phyloP scores from a whole-genome alignment of 371 early-diverging fungal species.

The Mortierella sp. region DNA sequence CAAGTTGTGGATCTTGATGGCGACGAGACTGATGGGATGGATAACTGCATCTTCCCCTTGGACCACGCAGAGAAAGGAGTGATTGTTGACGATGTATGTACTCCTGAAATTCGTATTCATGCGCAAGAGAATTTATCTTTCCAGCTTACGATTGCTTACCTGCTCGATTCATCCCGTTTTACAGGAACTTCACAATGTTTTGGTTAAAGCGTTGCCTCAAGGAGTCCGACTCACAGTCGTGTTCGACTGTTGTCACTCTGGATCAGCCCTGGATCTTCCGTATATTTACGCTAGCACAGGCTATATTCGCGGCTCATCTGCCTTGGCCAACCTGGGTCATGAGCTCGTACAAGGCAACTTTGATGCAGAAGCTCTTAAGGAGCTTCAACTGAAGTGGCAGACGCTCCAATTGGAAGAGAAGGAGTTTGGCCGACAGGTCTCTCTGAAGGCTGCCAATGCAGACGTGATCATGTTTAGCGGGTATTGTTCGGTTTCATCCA shows the following conservation, averaged over 20 bases:
- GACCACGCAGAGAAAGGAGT: slow-evolving; percentile 77
- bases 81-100: slow-evolving; percentile 78
- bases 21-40: slow-evolving; percentile 78
- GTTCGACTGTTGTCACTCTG: slow-evolving; percentile 90
- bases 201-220: slow-evolving; percentile 79
- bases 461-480: slow-evolving; percentile 92
- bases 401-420: slow-evolving; percentile 35
- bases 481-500: slow-evolving; percentile 31
- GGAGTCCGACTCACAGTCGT: slow-evolving; percentile 88
- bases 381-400: slow-evolving; percentile 28
- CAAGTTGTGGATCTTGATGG: slow-evolving; percentile 64
- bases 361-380: slow-evolving; percentile 37
- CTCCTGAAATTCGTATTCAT: neutral
- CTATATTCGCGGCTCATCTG: slow-evolving; percentile 56
- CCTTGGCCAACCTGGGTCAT: slow-evolving; percentile 57
- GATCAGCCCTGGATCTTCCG: slow-evolving; percentile 89
- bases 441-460: slow-evolving; percentile 72
- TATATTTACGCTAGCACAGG: slow-evolving; percentile 85
- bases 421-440: slow-evolving; percentile 60
- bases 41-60: slow-evolving; percentile 83
- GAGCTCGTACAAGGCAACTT: slow-evolving; percentile 52
- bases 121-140: neutral
- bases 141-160: neutral
- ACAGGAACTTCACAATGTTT: slow-evolving; percentile 61
- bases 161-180: neutral